Evolutionary conservation across 495 filamentous ascomycete species (phyloP).

Genomic region (Barbatosphaeria neglecta): DNA sequence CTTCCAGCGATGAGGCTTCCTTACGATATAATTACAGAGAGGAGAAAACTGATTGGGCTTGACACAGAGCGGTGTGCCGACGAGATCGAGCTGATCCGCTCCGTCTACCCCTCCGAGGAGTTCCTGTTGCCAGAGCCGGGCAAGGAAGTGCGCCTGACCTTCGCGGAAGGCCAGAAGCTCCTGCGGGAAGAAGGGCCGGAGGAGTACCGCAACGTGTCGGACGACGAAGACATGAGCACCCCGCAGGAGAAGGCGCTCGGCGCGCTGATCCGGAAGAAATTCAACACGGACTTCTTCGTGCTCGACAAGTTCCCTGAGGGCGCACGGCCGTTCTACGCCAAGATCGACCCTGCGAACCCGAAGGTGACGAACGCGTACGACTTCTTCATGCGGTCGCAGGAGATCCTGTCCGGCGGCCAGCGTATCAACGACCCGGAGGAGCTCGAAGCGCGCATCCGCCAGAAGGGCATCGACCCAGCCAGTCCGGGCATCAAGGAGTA

Average conservation of each 20-base stretch:
- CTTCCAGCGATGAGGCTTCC: too few relatives aligned
- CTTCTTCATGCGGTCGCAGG: slow-evolving; percentile 86
- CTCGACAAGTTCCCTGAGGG: slow-evolving; percentile 82
- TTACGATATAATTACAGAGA: too few relatives aligned
- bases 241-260: slow-evolving; percentile 87
- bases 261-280: slow-evolving; percentile 69
- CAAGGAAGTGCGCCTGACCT: slow-evolving; percentile 71
- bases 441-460: slow-evolving; percentile 54
- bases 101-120: slow-evolving; percentile 46
- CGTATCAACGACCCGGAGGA: slow-evolving; percentile 65
- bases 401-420: slow-evolving; percentile 80
- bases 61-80: slow-evolving; percentile 44
- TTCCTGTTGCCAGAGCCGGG: slow-evolving; percentile 46
- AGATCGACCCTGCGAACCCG: slow-evolving; percentile 57
- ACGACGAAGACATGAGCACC: slow-evolving; percentile 72
- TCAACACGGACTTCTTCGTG: slow-evolving; percentile 83
- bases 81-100: slow-evolving; percentile 58
- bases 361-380: slow-evolving; percentile 75
- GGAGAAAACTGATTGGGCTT: background rate
- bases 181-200: slow-evolving; percentile 71
- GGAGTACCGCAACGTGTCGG: slow-evolving; percentile 50
- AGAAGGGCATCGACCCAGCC: slow-evolving; percentile 62
- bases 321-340: slow-evolving; percentile 84
- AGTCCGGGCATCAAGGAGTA: slow-evolving; percentile 74
- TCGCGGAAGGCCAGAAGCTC: slow-evolving; percentile 73